Conservation (phyloP, 768 basidiomycete species). For the Boletus reticulatus region DNA sequence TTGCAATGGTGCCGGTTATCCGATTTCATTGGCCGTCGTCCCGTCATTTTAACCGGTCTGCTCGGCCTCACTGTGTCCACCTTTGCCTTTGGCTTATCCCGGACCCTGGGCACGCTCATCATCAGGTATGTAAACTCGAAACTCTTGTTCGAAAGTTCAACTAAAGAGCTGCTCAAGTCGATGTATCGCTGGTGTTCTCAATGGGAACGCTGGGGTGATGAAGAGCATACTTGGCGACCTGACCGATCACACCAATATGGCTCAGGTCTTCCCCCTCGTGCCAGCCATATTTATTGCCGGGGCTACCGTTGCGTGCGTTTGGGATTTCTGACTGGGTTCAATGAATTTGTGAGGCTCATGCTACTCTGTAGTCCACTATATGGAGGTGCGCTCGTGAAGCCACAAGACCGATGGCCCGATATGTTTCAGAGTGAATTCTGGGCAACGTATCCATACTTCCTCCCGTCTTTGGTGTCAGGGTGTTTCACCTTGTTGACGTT, state of each 20-base stretch:
- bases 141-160: neutral
- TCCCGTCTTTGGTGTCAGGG: slow-evolving; percentile 32
- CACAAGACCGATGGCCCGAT: slow-evolving; percentile 52
- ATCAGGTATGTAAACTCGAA: slow-evolving; percentile 39
- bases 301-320: slow-evolving; percentile 29
- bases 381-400: slow-evolving; percentile 54
- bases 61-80: slow-evolving; percentile 52
- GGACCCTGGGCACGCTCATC: slow-evolving; percentile 53
- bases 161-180: slow-evolving; percentile 24
- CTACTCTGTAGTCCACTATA: slow-evolving; percentile 46
- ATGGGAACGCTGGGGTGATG: slow-evolving; percentile 53
- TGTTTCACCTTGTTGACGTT: slow-evolving; percentile 11
- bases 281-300: slow-evolving; percentile 31
- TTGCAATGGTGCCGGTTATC: slow-evolving; percentile 66
- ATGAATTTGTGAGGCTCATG: neutral
- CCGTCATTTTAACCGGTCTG: slow-evolving; percentile 56
- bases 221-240: slow-evolving; percentile 70
- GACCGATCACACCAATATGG: slow-evolving; percentile 39
- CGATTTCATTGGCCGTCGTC: slow-evolving; percentile 59
- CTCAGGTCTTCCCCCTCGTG: slow-evolving; percentile 33
- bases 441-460: slow-evolving; percentile 36
- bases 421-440: slow-evolving; percentile 43
- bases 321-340: neutral
- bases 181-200: slow-evolving; percentile 35
- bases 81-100: slow-evolving; percentile 60